Conservation (phyloP, 805 yeast genomes). For the Wickerhamomyces subpelliculosus region DNA sequence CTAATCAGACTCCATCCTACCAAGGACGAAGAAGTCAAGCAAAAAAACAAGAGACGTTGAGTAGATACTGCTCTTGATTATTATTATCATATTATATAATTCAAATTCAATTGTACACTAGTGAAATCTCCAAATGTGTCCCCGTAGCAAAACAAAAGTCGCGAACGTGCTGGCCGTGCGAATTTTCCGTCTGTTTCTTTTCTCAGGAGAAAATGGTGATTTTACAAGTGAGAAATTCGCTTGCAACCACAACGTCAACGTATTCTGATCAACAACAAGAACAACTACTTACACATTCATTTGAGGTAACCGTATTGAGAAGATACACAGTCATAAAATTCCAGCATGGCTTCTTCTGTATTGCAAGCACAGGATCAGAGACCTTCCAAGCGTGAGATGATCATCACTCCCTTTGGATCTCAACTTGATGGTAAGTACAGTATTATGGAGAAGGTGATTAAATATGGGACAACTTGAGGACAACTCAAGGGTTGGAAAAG, state of each 20-base stretch:
- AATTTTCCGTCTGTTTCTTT: background rate
- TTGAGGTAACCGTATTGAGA: too few relatives aligned
- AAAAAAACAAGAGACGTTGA: conserved; percentile 29
- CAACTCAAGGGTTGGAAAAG: background rate
- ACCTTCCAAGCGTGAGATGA: conserved; percentile 2
- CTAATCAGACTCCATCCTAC: conserved; percentile 77
- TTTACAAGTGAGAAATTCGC: too few relatives aligned
- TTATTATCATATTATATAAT: too few relatives aligned
- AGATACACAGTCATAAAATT: background rate
- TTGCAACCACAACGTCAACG: background rate
- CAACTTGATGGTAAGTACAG: conserved; percentile 3
- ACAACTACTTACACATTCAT: too few relatives aligned
- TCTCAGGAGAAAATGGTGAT: too few relatives aligned
- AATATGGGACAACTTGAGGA: background rate
- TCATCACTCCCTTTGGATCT: conserved; percentile 2
- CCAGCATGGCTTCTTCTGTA: conserved; percentile 1
- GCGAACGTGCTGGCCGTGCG: too few relatives aligned
- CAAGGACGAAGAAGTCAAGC: conserved; percentile 78
- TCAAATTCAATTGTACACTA: too few relatives aligned
- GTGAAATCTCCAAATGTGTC: too few relatives aligned
- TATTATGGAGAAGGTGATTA: background rate
- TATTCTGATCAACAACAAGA: too few relatives aligned
- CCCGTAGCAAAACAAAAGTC: too few relatives aligned
- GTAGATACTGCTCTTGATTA: too few relatives aligned
- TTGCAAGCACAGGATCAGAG: too few relatives aligned